These are phyloP conservation scores for Trichosporon sp. DNA, from an alignment of 1,284 basidiomycete species.

Conservation along the genomic window DNA sequence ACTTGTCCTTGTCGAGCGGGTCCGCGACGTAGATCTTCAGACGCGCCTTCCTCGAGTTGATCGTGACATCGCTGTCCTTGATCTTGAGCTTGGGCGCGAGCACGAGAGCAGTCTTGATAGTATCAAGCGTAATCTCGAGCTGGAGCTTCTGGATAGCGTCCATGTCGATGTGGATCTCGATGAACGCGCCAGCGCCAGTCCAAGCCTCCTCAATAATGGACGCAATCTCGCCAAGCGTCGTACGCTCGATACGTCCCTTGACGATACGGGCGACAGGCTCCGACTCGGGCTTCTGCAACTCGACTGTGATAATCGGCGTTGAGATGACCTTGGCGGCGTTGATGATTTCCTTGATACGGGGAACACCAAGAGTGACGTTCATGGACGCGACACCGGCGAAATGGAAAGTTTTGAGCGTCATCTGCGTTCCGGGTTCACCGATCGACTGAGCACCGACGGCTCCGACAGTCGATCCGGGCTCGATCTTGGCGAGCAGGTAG, in stretches of 20 bases:
- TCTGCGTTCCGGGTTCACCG: constrained; percentile 98
- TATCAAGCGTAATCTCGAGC: constrained; percentile 90
- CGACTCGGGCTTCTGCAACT: constrained; percentile 78
- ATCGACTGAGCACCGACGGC: constrained; percentile 99
- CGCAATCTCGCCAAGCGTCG: constrained; percentile 90
- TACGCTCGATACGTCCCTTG: constrained; percentile 95
- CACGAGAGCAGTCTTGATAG: constrained; percentile 90
- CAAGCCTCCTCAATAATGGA: constrained; percentile 94
- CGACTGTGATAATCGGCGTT: constrained; percentile 97
- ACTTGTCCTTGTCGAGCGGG: constrained; percentile 62
- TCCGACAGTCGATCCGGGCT: constrained; percentile 95
- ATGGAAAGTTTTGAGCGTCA: constrained; percentile 99
- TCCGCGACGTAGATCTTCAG: constrained; percentile 38
- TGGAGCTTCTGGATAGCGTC: constrained; percentile 88
- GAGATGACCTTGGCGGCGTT: constrained; percentile 96
- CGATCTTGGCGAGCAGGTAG: constrained; percentile 91
- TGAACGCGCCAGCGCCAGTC: constrained; percentile 87
- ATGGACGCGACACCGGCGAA: constrained; percentile 99
- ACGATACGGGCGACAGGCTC: constrained; percentile 95
- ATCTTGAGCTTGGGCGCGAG: constrained; percentile 88
- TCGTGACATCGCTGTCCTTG: constrained; percentile 67
- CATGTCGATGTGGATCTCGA: constrained; percentile 90
- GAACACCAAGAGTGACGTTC: constrained; percentile 99
- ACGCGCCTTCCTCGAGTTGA: constrained; percentile 34
- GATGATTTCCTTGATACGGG: constrained; percentile 93